phyloP scores from a whole-genome alignment of 371 early-diverging fungal species.

The Rhizopus arrhizus region DNA sequence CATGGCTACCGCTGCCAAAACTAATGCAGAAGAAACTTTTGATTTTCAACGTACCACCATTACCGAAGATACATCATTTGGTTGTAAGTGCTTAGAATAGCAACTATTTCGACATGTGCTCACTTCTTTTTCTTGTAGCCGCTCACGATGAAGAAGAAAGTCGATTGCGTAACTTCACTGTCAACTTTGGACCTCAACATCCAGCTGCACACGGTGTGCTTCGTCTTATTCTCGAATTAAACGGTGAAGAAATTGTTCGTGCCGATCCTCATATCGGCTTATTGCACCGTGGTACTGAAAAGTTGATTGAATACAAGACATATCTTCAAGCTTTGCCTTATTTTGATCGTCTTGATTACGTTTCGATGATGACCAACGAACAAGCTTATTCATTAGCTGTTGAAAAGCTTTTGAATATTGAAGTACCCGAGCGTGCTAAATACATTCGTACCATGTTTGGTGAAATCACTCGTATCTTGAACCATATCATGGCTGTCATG shows the following conservation, averaged over 20 bases:
- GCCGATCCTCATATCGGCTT: constrained; percentile 98
- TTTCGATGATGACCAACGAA: constrained; percentile 97
- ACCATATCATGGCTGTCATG: constrained; percentile 97
- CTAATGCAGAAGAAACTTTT: constrained; percentile 10
- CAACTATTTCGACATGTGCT: neutral
- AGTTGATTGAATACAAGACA: constrained; percentile 96
- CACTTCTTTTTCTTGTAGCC: constrained; percentile 22
- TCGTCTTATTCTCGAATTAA: constrained; percentile 92
- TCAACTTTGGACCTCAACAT: constrained; percentile 99
- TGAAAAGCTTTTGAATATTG: constrained; percentile 96
- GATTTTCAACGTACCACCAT: constrained; percentile 45
- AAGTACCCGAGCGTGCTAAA: constrained; percentile 92
- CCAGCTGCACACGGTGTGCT: constrained; percentile 99
- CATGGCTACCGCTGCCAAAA: constrained; percentile 42
- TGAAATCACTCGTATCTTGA: constrained; percentile 95
- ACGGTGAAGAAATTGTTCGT: constrained; percentile 90
- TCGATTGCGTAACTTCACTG: constrained; percentile 76
- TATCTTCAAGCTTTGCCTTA: constrained; percentile 97
- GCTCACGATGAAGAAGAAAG: constrained; percentile 58
- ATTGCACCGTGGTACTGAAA: constrained; percentile 97
- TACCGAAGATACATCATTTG: constrained; percentile 45
- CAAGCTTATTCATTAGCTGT: constrained; percentile 95
- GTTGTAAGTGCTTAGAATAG: constrained; percentile 32
- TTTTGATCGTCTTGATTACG: constrained; percentile 98
- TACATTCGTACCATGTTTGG: constrained; percentile 96